Evolutionary conservation across 208 protist species (phyloP).

Genomic region (Hexamita inflata): DNA sequence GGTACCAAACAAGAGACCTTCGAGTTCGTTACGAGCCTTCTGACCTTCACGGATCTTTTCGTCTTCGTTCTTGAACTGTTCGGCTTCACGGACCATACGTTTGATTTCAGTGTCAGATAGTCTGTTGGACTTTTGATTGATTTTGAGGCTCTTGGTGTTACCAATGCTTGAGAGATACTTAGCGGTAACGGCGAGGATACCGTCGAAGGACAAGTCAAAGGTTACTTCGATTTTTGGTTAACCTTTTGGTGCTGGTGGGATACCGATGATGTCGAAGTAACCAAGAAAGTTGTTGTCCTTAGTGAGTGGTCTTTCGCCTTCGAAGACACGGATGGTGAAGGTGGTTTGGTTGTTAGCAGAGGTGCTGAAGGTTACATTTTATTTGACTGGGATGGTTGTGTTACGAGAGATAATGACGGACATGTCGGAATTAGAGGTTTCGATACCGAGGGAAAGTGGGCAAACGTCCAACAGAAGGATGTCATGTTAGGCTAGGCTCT

Average conservation of each 20-base stretch:
- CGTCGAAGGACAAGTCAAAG: conserved; percentile 62
- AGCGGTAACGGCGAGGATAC: conserved; percentile 15
- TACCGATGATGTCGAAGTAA: conserved; percentile 69
- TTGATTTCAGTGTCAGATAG: neutral
- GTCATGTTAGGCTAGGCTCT: too few relatives aligned
- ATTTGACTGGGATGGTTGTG: conserved; percentile 70
- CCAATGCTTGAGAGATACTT: neutral
- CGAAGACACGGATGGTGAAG: conserved; percentile 94
- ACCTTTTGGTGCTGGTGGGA: conserved; percentile 66
- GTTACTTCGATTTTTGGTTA: conserved; percentile 87
- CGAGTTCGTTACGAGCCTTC: too few relatives aligned
- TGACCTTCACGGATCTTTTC: too few relatives aligned
- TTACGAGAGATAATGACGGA: conserved; percentile 70
- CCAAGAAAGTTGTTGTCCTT: conserved; percentile 94
- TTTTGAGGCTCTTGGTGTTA: neutral
- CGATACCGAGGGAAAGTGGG: conserved; percentile 73
- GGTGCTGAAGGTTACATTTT: conserved; percentile 73
- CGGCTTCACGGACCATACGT: neutral
- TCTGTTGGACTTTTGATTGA: neutral
- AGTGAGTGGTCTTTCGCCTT: conserved; percentile 88
- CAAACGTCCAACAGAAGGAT: conserved; percentile 75
- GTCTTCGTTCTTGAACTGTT: neutral
- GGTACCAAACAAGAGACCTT: too few relatives aligned
- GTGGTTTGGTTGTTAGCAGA: conserved; percentile 86
- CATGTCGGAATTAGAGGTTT: conserved; percentile 78